phyloP scores from a whole-genome alignment of 2,329 filamentous ascomycete genomes.

The Cladosporium velox region DNA sequence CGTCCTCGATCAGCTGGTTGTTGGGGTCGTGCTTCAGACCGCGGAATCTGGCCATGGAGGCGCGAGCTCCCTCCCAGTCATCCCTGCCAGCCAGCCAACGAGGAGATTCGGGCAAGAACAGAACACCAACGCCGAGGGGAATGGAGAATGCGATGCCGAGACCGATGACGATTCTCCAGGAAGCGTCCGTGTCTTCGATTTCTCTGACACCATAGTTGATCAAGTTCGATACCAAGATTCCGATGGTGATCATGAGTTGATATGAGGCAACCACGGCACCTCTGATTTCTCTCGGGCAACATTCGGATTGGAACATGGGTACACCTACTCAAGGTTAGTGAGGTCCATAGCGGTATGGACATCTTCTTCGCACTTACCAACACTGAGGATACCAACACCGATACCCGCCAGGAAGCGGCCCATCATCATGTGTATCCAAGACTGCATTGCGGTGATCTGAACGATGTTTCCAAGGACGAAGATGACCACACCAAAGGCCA shows the following conservation, averaged over 20 bases:
- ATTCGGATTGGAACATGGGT: conserved; percentile 49
- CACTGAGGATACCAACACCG: conserved; percentile 45
- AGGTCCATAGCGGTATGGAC: not conserved
- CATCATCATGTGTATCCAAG: conserved; percentile 34
- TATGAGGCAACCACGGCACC: conserved; percentile 45
- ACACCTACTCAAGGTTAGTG: conserved; percentile 38
- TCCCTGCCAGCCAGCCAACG: conserved; percentile 34
- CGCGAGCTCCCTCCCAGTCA: conserved; percentile 42
- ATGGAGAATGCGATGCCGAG: conserved; percentile 47
- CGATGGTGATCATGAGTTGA: conserved; percentile 50
- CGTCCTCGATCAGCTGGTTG: conserved; percentile 44
- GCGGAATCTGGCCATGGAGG: conserved; percentile 38
- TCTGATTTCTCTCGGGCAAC: conserved; percentile 47
- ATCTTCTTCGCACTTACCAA: conserved; percentile 27
- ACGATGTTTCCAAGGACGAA: conserved; percentile 45
- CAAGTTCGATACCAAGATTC: conserved; percentile 49
- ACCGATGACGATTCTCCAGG: conserved; percentile 51
- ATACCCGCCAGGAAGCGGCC: conserved; percentile 48
- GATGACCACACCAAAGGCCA: conserved; percentile 26
- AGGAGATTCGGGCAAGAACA: conserved; percentile 49
- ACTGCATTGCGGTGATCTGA: conserved; percentile 41
- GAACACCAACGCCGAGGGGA: conserved; percentile 30
- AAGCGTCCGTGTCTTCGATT: conserved; percentile 28
- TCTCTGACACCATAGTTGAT: conserved; percentile 48
- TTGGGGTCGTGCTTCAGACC: conserved; percentile 43